These are phyloP conservation scores for Hevea brasiliensis DNA, from an alignment of 345 rosid species.

Conservation along the genomic window DNA sequence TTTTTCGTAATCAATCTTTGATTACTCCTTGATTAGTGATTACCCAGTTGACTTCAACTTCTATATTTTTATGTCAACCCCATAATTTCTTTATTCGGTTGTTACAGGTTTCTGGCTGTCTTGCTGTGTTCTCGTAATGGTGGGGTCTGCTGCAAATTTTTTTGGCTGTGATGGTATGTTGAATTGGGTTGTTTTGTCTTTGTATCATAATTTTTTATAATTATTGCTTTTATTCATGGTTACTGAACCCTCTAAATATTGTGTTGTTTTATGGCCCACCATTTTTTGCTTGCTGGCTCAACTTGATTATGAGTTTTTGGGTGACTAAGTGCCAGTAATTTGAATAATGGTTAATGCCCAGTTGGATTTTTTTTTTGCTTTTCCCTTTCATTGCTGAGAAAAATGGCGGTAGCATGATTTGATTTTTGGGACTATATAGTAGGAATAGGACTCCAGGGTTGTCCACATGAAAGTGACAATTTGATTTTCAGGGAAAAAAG, in stretches of 20 bases:
- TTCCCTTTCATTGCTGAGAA: slow-evolving; percentile 38
- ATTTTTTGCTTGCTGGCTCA: not conserved
- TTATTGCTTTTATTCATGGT: slow-evolving; percentile 27
- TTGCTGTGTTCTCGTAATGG: slow-evolving; percentile 4
- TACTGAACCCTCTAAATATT: too few species aligned
- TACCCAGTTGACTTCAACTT: slow-evolving; percentile 43
- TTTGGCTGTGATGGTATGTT: slow-evolving; percentile 19
- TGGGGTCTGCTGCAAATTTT: slow-evolving; percentile 31
- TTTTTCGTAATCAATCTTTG: not conserved
- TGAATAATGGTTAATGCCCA: slow-evolving; percentile 14
- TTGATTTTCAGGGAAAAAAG: slow-evolving; percentile 20
- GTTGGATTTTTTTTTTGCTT: slow-evolving; percentile 12
- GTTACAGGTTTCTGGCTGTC: slow-evolving; percentile 15
- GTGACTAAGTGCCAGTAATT: slow-evolving; percentile 6
- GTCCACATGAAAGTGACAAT: slow-evolving; percentile 42
- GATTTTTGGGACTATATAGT: not conserved
- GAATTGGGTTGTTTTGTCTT: slow-evolving; percentile 10
- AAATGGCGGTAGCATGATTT: slow-evolving; percentile 40
- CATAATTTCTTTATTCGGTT: slow-evolving; percentile 11
- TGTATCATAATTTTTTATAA: slow-evolving; percentile 10
- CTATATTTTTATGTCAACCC: slow-evolving; percentile 30
- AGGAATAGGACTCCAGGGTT: slow-evolving; percentile 8
- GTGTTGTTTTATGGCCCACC: not conserved
- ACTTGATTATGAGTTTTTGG: slow-evolving; percentile 1
- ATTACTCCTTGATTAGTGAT: slow-evolving; percentile 18